These are phyloP conservation scores for Acidomyces sp. DNA, from an alignment of 495 filamentous ascomycete genomes.

Conservation along the genomic window DNA sequence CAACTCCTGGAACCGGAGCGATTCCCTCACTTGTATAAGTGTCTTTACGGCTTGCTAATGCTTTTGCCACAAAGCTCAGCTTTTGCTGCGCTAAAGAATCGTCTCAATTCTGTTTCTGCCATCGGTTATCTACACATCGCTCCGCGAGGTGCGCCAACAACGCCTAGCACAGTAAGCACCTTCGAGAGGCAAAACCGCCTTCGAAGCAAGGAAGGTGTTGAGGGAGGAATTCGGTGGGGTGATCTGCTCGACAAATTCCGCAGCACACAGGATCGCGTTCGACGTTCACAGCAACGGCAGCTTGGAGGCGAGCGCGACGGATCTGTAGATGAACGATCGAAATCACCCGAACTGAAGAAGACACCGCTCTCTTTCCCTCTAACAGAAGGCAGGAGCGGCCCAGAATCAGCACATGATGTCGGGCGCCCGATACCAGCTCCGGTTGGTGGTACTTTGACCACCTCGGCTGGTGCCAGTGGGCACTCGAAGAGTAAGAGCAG, in stretches of 20 bases:
- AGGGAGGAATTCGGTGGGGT: slow-evolving; percentile 73
- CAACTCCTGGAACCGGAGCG: slow-evolving; percentile 97
- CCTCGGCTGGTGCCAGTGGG: not conserved
- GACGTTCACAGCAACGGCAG: slow-evolving; percentile 35
- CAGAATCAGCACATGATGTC: slow-evolving; percentile 2
- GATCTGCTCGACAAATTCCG: slow-evolving; percentile 97
- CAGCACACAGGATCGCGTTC: slow-evolving; percentile 68
- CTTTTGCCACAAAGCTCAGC: slow-evolving; percentile 93
- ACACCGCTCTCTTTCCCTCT: slow-evolving; percentile 1
- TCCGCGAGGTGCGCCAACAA: slow-evolving; percentile 23
- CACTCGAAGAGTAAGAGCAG: slow-evolving; percentile 14
- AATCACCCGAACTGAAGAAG: slow-evolving; percentile 17
- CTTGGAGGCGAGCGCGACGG: slow-evolving; percentile 17
- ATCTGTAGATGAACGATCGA: slow-evolving; percentile 6
- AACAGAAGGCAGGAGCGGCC: not conserved
- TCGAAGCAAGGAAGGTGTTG: slow-evolving; percentile 56
- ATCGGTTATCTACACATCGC: slow-evolving; percentile 83
- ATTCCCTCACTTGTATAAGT: slow-evolving; percentile 95
- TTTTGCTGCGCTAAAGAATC: slow-evolving; percentile 93
- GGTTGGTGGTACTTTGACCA: not conserved
- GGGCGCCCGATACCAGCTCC: slow-evolving; percentile 1
- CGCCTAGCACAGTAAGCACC: slow-evolving; percentile 24
- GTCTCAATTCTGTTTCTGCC: slow-evolving; percentile 87
- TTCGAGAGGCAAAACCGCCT: slow-evolving; percentile 73
- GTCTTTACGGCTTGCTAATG: slow-evolving; percentile 94